Base-by-base conservation (phyloP, 306 rosid genomes). In the Dryas drummondii region DNA sequence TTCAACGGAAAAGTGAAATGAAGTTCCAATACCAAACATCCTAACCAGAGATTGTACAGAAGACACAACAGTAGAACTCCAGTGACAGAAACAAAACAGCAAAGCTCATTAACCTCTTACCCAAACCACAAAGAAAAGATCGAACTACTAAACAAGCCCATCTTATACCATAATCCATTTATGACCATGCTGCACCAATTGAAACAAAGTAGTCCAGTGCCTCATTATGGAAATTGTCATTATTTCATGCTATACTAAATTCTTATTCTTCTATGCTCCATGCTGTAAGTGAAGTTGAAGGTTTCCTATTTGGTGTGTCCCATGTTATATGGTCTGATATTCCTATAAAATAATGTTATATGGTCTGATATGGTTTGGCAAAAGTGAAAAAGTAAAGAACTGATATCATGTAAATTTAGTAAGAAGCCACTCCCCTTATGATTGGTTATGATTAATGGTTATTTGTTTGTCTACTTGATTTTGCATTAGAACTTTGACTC, bases 111-210 rank as follows among this genome's bases (percentile, higher is more conserved):
- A 66, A 46, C 17, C 71, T 66, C 53, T 37, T 5, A 44, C 64
- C 42, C 12, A 12, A 66, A 41, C 26, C 0, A 10, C 19, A 32
- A 4, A 40, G 52, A 12, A 1, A 50, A 59, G 6, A n/a, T 0
- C 49, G 61, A 41, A 40, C 22, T 12, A 17, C 60, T 7, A 17
- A 76, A 77, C 42, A 74, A 49, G 70, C 46, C 66, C 11, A 22
- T 27, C 32, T 6, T 27, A 45, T 4, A 45, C 26, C 16, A 57
- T 27, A 12, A 44, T 56, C 26, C 40, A 16, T 48, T 41, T n/a
- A 16, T 49, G 50, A 9, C 48, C 53, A 1, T 17, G 44, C 58
- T 49, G 7, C 58, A 49, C 27, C 48, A 50, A 2, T 62, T 74
- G 51, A 50, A 49, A 12, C 14, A 12, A 48, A 47, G 44, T 44